Base-by-base conservation (phyloP, 2,329 filamentous ascomycete genomes). In the Arthrobotrys sphaeroides region DNA sequence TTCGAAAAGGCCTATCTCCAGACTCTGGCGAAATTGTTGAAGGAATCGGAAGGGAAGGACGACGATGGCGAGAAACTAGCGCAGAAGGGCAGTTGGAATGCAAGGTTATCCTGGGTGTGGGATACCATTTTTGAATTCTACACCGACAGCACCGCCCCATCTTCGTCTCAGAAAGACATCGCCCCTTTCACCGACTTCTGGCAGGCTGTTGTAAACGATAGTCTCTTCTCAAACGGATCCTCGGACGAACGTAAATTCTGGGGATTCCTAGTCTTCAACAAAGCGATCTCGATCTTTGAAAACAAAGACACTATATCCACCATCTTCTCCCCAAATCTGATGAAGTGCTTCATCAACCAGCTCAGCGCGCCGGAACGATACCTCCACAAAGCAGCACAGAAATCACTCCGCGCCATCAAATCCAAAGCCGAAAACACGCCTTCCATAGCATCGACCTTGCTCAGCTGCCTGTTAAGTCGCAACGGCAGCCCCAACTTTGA, bases 231-330 rank as follows among this genome's bases (percentile, higher is more conserved):
- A 4, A 88, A 90, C 68, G 89, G 87, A 9, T 90, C 94, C 5
- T 96, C 93, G 0, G 89, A 94, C 45, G 92, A 94, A 79, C 91
- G 96, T 67, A 98, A 97, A 82, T 93, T 92, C 80, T 93, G 93
- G 82, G 95, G 95, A 0, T 94, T 98, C 83, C 89, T 94, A 80
- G 87, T 98, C 1, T 92, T 97, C 80, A 89, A 90, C 79, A 92
- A 90, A 80, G 88, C 93, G 79, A 83, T 97, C 2, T 61, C 78
- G n/a, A 55, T 43, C 33, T 60, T 79, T 13, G 84, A 85, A 31
- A 85, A 79, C 81, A 87, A 82, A 77, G 82, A 77, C 77, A 84
- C 81, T 68, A 87, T 86, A 79, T 87, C 84, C 61, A 85, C 82
- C 77, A 84, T 97, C 0, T 96, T 98, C 81, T 93, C 91, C 79